Percentiles rank a stretch among this genome's conserved stretches.
Conservation (phyloP, 768 basidiomycete species). For the Collybiopsis luxurians region DNA sequence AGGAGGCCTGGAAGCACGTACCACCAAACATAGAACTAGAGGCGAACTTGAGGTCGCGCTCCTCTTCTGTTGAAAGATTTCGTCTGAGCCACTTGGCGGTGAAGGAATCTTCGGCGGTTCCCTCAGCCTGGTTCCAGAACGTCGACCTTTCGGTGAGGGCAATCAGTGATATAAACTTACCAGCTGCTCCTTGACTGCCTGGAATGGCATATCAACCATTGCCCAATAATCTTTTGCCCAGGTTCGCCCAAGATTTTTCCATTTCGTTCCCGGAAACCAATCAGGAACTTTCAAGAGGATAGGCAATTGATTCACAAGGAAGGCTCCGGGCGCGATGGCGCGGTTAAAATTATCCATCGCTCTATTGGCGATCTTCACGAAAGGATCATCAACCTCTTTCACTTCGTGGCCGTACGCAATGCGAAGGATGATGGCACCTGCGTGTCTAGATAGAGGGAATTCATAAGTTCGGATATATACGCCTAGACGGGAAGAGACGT, state of each 20-base stretch:
- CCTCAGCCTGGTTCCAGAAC: conserved; percentile 8
- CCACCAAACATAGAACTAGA: conserved; percentile 18
- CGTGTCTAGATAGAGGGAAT: neutral
- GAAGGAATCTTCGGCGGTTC: conserved; percentile 14
- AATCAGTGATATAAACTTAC: conserved; percentile 14
- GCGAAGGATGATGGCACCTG: conserved; percentile 13
- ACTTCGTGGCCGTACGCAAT: conserved; percentile 13
- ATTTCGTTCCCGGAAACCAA: conserved; percentile 37
- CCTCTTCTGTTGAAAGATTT: conserved; percentile 10
- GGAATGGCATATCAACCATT: conserved; percentile 29
- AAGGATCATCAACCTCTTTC: conserved; percentile 9
- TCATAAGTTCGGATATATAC: neutral
- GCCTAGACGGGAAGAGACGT: conserved; percentile 6
- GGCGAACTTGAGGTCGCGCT: conserved; percentile 16
- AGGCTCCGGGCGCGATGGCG: conserved; percentile 10
- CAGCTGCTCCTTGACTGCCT: conserved; percentile 35
- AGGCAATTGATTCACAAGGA: conserved; percentile 23
- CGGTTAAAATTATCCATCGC: conserved; percentile 10
- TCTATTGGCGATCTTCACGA: conserved; percentile 11
- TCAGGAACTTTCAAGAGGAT: conserved; percentile 26
- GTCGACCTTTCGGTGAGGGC: no score
- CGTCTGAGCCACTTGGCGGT: conserved; percentile 11
- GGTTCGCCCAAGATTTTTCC: conserved; percentile 29
- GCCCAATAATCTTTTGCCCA: conserved; percentile 27
- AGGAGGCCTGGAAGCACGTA: neutral